These are phyloP conservation scores for Coniosporium apollinis DNA, from an alignment of 495 filamentous ascomycete genomes.

Conservation along the genomic window DNA sequence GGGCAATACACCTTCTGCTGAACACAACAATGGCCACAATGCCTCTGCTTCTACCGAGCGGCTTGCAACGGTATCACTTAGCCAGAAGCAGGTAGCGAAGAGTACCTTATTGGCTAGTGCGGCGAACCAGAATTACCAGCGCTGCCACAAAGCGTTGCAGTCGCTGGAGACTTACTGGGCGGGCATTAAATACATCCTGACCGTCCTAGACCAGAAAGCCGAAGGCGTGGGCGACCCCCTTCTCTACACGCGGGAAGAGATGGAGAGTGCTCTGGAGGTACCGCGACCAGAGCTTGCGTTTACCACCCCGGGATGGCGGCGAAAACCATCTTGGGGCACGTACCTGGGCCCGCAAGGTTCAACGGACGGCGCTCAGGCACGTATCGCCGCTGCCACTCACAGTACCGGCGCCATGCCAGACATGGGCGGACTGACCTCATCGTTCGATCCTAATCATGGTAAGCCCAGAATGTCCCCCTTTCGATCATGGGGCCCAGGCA, in stretches of 20 bases:
- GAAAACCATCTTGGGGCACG: constrained; percentile 18
- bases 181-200: constrained; percentile 72
- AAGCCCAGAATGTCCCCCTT: no score
- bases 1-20: not conserved
- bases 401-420: no score
- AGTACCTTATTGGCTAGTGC: constrained; percentile 58
- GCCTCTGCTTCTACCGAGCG: constrained; percentile 35
- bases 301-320: constrained; percentile 27
- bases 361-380: no score
- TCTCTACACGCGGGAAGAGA: constrained; percentile 61
- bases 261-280: constrained; percentile 40
- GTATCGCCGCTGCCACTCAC: no score
- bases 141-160: constrained; percentile 64
- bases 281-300: constrained; percentile 24
- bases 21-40: no score
- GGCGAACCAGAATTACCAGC: constrained; percentile 63
- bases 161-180: constrained; percentile 67
- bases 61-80: constrained; percentile 27
- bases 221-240: constrained; percentile 71
- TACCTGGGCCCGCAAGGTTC: no score
- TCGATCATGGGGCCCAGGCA: no score
- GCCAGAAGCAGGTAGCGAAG: constrained; percentile 35
- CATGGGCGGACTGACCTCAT: no score
- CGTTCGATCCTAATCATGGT: no score
- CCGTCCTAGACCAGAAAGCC: constrained; percentile 70